Evolutionary conservation across 192 early-diverging fungal genomes (phyloP), one percentile per base, ranked within the genome.

Genomic region (Mortierella hygrophila): DNA sequence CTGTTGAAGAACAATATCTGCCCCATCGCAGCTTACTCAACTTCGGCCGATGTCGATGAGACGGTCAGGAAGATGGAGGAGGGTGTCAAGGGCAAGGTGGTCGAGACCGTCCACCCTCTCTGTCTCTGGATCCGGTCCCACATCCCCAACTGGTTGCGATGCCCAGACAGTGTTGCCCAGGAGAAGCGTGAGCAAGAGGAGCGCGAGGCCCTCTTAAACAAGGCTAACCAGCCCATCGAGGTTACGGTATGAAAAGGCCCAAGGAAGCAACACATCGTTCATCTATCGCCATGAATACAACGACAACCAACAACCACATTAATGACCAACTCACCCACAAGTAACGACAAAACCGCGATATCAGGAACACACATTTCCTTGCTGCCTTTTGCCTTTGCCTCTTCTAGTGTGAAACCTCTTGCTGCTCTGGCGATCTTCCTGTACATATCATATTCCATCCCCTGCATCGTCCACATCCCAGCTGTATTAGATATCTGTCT

Each of bases 11-110:
- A 72, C 47, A 75, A 75, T 6, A 20, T 82, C n/a, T 82, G 81
- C 70, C 75, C 75, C 1, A 5, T 57, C 0, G 11, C 70, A 7
- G 32, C 74, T 2, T 72, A 20, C 40, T 29, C 76, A 4, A 38
- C 44, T 8, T 77, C 35, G 60, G 57, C 63, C 8, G 82, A 83
- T 70, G 72, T 83, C 37, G 75, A 76, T 26, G 76, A 77, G 52
- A 75, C 82, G 1, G 82, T 83, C 2, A 72, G 82, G 29, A 74
- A 83, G 77, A 83, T 83, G 82, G 82, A 83, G 77, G 82, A 83
- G 72, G 82, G 82, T 37, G 82, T 83, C 65, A 74, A 77, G 72
- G 82, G 77, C 68, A 83, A 75, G 77, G 79, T 77, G 4, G 76
- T 83, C 6, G 72, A 78, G 70, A 46, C 82, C 29, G 52, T 47